Evolutionary conservation across 2,329 filamentous ascomycete genomes (phyloP).

Genomic region (Aspergillus sp.): DNA sequence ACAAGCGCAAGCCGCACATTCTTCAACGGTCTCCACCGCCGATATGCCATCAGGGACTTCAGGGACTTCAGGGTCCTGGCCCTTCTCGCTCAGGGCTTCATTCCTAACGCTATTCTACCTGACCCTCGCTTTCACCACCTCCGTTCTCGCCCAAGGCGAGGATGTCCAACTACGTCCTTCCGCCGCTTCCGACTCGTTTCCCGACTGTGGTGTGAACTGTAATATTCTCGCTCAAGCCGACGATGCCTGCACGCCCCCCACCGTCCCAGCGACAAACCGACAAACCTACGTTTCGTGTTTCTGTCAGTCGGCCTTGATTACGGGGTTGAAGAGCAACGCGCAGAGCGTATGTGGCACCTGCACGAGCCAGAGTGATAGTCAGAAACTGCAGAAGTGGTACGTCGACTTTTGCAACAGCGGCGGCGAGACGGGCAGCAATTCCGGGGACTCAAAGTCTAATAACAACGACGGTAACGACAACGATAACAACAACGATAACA

Average conservation of each 20-base stretch:
- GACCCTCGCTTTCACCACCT: slow-evolving; percentile 21
- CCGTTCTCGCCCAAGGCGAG: slow-evolving; percentile 15
- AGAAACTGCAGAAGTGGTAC: slow-evolving; percentile 69
- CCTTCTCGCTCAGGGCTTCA: slow-evolving; percentile 9
- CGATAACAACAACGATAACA: slow-evolving; percentile 20
- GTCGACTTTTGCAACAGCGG: slow-evolving; percentile 60
- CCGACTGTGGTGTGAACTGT: slow-evolving; percentile 62
- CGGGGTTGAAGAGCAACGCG: slow-evolving; percentile 57
- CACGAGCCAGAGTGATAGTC: slow-evolving; percentile 51
- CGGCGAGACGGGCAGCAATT: slow-evolving; percentile 36
- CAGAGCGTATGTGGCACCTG: slow-evolving; percentile 64
- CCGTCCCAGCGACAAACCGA: slow-evolving; percentile 50
- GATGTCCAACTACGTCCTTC: slow-evolving; percentile 36
- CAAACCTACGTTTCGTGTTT: slow-evolving; percentile 68
- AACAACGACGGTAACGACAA: slow-evolving; percentile 20
- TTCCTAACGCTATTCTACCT: slow-evolving; percentile 13
- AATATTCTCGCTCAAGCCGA: slow-evolving; percentile 68
- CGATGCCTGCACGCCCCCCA: slow-evolving; percentile 65
- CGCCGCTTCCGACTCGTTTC: slow-evolving; percentile 50
- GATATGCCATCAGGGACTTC: slow-evolving; percentile 10
- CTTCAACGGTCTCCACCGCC: slow-evolving; percentile 19
- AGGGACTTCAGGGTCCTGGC: slow-evolving; percentile 10
- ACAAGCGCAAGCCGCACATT: slow-evolving; percentile 7
- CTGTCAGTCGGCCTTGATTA: slow-evolving; percentile 64
- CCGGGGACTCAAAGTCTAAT: slow-evolving; percentile 15